phyloP scores from a whole-genome alignment of 2,329 filamentous ascomycete genomes.

The Dothistroma pini region DNA sequence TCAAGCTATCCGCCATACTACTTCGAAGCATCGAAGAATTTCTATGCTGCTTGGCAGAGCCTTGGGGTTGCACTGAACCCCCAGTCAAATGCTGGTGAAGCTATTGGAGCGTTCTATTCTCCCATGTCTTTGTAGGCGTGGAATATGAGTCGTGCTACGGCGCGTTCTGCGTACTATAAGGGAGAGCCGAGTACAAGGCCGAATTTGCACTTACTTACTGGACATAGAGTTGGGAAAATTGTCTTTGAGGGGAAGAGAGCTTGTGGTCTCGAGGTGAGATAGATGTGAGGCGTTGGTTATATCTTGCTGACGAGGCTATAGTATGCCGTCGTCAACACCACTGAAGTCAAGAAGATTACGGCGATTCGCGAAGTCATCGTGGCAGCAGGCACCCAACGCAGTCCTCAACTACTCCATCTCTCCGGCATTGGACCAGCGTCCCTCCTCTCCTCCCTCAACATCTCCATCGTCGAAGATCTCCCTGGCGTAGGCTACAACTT shows the following conservation, averaged over 20 bases:
- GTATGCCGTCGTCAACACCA: conserved; percentile 36
- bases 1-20: conserved; percentile 3
- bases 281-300: conserved; percentile 53
- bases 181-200: neutral
- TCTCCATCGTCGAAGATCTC: conserved; percentile 30
- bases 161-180: neutral
- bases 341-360: conserved; percentile 38
- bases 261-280: conserved; percentile 35
- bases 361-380: conserved; percentile 24
- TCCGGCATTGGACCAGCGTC: conserved; percentile 55
- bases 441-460: conserved; percentile 41
- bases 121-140: neutral
- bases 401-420: conserved; percentile 55
- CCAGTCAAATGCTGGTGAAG: neutral
- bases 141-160: neutral
- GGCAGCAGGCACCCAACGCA: conserved; percentile 50
- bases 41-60: neutral
- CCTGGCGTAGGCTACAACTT: conserved; percentile 30
- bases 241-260: neutral
- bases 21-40: conserved; percentile 1
- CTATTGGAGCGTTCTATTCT: neutral
- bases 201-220: conserved; percentile 1
- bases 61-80: neutral
- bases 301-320: conserved; percentile 47
- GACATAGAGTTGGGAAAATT: neutral